Base-by-base conservation (phyloP, 345 rosid genomes). In the Sapria himalayana region DNA sequence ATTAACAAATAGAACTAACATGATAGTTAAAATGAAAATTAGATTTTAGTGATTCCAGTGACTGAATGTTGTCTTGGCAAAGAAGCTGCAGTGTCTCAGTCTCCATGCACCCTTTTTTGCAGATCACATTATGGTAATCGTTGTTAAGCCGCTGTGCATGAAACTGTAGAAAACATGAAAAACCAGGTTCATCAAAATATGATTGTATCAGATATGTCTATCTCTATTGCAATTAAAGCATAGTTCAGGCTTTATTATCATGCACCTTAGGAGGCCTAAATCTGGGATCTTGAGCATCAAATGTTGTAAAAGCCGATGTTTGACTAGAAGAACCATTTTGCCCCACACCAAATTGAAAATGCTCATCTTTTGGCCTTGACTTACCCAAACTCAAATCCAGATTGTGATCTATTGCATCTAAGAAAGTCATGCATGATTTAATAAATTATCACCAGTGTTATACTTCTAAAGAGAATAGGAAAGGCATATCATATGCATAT, bases 361-460 rank as follows among this genome's bases (percentile, higher is more conserved):
- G 39, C 49, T 31, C 52, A 39, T 52, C 72, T 45, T 57, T 58
- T 12, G 66, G 51, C 11, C 46, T 55, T 16, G 81, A 67, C 46
- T 63, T 72, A 24, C 93, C 98, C 40, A 86, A 55, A 57, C 98
- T 74, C 64, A 86, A 61, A 55, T 82, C 91, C 55, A 82, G 93
- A 43, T 69, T 74, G 32, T 78, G 82, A 36, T 64, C 75, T 34
- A 54, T 61, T 42, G 58, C 55, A 7, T 16, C 38, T n/a, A n/a
- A n/a, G n/a, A n/a, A n/a, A n/a, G n/a, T n/a, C n/a, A n/a, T n/a
- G n/a, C n/a, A n/a, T n/a, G n/a, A n/a, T n/a, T n/a, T n/a, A n/a
- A n/a, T n/a, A n/a, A n/a, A n/a, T n/a, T n/a, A n/a, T n/a, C n/a
- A n/a, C n/a, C n/a, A n/a, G n/a, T n/a, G n/a, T n/a, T n/a, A n/a